Conservation (phyloP, 257 asterid species). For the Fraxinus excelsior region DNA sequence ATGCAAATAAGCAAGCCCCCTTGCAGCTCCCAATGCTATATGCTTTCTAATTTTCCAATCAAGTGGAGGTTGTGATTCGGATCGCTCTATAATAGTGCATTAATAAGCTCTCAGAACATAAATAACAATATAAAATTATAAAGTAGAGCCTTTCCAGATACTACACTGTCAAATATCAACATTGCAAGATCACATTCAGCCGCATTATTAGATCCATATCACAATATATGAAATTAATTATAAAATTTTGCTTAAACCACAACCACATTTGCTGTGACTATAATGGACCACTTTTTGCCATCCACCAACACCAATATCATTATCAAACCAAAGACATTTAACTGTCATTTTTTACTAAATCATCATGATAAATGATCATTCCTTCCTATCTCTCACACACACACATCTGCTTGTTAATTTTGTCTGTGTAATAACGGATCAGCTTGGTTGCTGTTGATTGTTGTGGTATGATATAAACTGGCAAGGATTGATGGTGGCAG, state of each 20-base stretch:
- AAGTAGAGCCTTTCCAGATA: background rate
- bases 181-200: background rate
- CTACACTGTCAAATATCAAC: background rate
- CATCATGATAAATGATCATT: background rate
- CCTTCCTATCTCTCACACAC: background rate
- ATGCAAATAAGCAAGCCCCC: constrained; percentile 68
- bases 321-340: background rate
- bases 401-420: background rate
- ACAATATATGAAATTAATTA: background rate
- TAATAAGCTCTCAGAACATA: background rate
- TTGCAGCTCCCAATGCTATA: constrained; percentile 61
- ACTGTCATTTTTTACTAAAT: background rate
- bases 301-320: background rate
- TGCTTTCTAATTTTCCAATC: constrained; percentile 56
- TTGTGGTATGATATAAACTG: background rate
- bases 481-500: background rate
- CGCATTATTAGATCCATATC: background rate
- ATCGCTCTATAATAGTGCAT: constrained; percentile 24
- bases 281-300: background rate
- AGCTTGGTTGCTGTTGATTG: background rate
- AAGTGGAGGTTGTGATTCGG: constrained; percentile 38
- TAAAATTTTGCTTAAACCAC: background rate
- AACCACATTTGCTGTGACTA: background rate
- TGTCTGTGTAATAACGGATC: background rate
- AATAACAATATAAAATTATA: background rate